These are phyloP conservation scores for Golubevia pallescens DNA, from an alignment of 1,284 basidiomycete genomes.

Conservation along the genomic window DNA sequence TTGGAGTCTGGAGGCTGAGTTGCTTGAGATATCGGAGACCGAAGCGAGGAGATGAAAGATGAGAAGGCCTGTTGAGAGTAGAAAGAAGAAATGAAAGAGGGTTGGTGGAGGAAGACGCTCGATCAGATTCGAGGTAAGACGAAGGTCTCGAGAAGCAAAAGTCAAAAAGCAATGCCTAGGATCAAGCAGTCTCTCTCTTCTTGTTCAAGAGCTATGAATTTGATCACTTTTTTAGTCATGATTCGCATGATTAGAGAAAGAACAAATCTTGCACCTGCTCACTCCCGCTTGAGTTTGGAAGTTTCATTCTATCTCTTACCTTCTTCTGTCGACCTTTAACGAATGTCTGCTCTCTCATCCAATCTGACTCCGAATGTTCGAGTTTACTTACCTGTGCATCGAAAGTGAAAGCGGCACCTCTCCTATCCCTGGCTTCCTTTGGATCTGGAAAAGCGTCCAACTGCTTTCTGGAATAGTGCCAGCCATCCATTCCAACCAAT, in stretches of 20 bases:
- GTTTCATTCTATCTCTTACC: no score
- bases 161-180: no score
- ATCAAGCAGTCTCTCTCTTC: no score
- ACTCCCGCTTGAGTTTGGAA: no score
- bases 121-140: no score
- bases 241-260: not conserved
- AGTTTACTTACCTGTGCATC: slow-evolving; percentile 33
- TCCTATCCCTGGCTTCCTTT: slow-evolving; percentile 34
- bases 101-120: not conserved
- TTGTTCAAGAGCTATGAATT: not conserved
- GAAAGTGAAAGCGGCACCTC: slow-evolving; percentile 59
- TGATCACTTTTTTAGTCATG: no score
- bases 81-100: not conserved
- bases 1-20: not conserved
- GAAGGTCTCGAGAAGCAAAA: no score
- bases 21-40: not conserved
- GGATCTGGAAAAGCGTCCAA: slow-evolving; percentile 35
- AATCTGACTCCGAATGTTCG: no score
- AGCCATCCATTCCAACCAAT: slow-evolving; percentile 60
- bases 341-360: no score
- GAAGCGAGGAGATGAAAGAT: slow-evolving; percentile 23
- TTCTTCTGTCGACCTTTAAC: no score
- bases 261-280: no score
- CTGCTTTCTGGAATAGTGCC: slow-evolving; percentile 41
- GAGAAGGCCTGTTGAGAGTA: slow-evolving; percentile 24